Percentiles rank a stretch among this genome's conserved stretches.
Evolutionary conservation across 805 yeast species (phyloP).

Genomic region (Wickerhamomyces strasburgensis): DNA sequence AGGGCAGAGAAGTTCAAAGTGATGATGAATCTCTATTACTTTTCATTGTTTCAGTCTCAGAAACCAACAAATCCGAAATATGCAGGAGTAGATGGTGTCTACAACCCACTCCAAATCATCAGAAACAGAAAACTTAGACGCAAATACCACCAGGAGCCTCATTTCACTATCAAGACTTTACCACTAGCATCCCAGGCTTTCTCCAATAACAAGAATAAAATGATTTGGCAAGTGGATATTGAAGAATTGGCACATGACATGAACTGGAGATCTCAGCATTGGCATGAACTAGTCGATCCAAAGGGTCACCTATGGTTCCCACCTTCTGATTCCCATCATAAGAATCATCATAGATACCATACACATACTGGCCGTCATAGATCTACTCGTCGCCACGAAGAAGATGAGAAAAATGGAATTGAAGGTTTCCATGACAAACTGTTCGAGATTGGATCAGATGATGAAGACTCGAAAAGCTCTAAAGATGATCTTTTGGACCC

Average conservation of each 20-base stretch:
- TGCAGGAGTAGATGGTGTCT: conserved; percentile 57
- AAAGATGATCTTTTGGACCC: conserved; percentile 14
- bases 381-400: no score
- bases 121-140: conserved; percentile 61
- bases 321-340: conserved; percentile 1
- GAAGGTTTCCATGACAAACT: conserved; percentile 20
- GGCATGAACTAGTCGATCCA: conserved; percentile 44
- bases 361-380: conserved; percentile 2
- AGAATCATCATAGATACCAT: conserved; percentile 9
- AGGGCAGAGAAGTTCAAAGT: conserved; percentile 47
- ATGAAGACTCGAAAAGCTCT: conserved; percentile 11
- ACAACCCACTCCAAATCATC: conserved; percentile 80
- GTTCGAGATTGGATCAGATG: conserved; percentile 12
- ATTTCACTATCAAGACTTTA: conserved; percentile 40
- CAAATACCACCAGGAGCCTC: conserved; percentile 44
- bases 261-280: conserved; percentile 52
- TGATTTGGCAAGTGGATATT: conserved; percentile 62
- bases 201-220: conserved; percentile 39
- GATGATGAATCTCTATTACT: conserved; percentile 27
- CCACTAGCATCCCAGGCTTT: conserved; percentile 67
- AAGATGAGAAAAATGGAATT: conserved; percentile 3
- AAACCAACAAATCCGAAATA: conserved; percentile 13
- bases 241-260: conserved; percentile 54
- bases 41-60: conserved; percentile 19
- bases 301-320: conserved; percentile 53